Percentiles rank a stretch among this genome's conserved stretches.
phyloP scores from a whole-genome alignment of 345 rosid genomes.

The Sonneratia caseolaris region DNA sequence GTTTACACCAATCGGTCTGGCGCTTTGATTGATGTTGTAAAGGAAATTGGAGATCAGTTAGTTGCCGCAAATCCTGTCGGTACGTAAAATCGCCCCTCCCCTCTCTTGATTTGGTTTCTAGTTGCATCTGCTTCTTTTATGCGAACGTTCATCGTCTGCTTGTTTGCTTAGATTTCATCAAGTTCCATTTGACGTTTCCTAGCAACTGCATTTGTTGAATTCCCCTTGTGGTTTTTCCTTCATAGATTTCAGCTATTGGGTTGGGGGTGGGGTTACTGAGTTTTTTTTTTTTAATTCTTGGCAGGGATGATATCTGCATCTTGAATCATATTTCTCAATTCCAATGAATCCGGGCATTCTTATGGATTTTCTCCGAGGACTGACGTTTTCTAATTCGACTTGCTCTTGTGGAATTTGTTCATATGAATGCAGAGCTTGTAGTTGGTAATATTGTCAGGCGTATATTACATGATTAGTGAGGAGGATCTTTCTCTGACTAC shows the following conservation, averaged over 20 bases:
- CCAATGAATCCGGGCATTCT: not conserved
- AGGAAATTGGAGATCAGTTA: conserved; percentile 66
- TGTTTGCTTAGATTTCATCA: not conserved
- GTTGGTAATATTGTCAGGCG: conserved; percentile 96
- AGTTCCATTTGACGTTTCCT: not conserved
- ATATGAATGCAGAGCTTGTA: conserved; percentile 74
- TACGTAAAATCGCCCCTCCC: conserved; percentile 14
- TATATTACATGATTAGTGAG: conserved; percentile 88
- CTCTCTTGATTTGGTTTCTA: conserved; percentile 1
- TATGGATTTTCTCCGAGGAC: not conserved
- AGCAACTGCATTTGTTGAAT: not conserved
- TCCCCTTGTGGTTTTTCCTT: no score
- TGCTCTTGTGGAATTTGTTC: not conserved
- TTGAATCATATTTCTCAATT: not conserved
- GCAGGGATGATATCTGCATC: not conserved
- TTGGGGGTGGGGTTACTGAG: not conserved
- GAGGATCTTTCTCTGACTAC: conserved; percentile 77
- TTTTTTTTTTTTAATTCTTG: no score
- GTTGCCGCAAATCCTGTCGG: conserved; percentile 91
- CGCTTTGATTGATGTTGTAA: conserved; percentile 73
- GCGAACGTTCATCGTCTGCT: not conserved
- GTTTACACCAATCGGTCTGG: conserved; percentile 68
- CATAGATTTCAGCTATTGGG: not conserved
- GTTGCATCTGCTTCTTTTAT: not conserved
- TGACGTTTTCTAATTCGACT: not conserved